Percentiles rank a stretch among this genome's conserved stretches.
These are phyloP conservation scores for Globisporangium recalcitrans DNA, from an alignment of 352 stramenopile species.

Conservation along the genomic window DNA sequence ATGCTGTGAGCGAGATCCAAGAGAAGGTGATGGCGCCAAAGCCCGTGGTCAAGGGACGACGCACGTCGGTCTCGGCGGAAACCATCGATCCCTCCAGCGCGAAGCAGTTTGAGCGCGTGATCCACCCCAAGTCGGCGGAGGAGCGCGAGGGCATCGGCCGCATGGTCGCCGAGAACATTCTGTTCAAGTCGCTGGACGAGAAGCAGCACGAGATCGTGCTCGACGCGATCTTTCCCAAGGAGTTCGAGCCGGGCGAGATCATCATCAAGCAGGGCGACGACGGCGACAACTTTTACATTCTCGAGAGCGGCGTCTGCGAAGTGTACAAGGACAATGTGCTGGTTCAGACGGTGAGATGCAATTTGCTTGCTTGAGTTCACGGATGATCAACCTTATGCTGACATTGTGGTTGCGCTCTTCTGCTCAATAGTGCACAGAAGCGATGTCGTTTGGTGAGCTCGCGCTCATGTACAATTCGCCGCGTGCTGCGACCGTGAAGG, in stretches of 20 bases:
- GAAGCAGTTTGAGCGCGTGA: conserved; percentile 74
- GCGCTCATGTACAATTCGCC: conserved; percentile 97
- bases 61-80: conserved; percentile 86
- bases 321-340: conserved; percentile 88
- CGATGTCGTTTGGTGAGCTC: conserved; percentile 95
- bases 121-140: conserved; percentile 81
- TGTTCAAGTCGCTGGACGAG: conserved; percentile 88
- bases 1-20: conserved; percentile 80
- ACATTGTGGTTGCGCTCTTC: not conserved
- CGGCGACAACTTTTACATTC: conserved; percentile 94
- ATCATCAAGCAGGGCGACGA: conserved; percentile 90
- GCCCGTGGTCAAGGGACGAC: conserved; percentile 75
- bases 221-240: conserved; percentile 83
- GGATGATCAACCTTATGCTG: not conserved
- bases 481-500: conserved; percentile 93
- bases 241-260: conserved; percentile 67
- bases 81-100: conserved; percentile 74
- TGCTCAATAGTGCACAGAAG: conserved; percentile 56
- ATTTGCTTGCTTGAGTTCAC: not conserved
- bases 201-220: conserved; percentile 86
- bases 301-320: conserved; percentile 90
- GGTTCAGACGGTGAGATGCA: conserved; percentile 54
- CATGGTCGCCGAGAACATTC: conserved; percentile 86
- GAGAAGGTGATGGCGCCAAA: conserved; percentile 48
- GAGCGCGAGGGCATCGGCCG: conserved; percentile 69